Evolutionary conservation across 805 yeast genomes (phyloP), one percentile per base, ranked within the genome.

Genomic region (Candida schatavii): DNA sequence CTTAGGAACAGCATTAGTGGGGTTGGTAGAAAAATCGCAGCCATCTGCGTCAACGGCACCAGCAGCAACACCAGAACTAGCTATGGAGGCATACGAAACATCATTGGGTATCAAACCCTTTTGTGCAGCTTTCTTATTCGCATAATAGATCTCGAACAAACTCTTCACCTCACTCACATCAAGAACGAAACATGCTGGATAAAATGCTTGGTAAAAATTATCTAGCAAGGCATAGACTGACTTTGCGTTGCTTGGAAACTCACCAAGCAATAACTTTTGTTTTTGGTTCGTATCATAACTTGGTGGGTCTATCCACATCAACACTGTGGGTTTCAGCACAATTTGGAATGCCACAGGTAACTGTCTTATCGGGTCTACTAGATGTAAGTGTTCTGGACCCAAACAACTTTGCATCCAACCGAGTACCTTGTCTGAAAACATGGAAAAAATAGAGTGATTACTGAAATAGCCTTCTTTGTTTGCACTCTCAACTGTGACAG

Each of bases 381-480:
- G 20, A 27, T 4, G 4, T 5, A 25, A 4, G 25, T 36, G 15
- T 18, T 49, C 56, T 1, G 52, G 49, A 1, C 60, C 59, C 15
- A 69, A 47, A 14, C 52, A 48, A 5, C 43, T 46, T 21, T 52
- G 54, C 31, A 69, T 61, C 64, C 64, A 66, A 19, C 48, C 53
- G 45, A 68, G 40, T 13, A 69, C 63, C 39, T 61, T 61, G n/a
- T 55, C 54, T 2, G 71, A 64, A 37, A 65, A 60, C 5, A 68
- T 60, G 25, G 64, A 54, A 41, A 64, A 39, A 30, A 65, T 55
- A 10, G 72, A 66, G 42, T 68, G 74, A 26, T 61, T 50, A 5
- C 72, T 73, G 27, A 59, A 56, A 41, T 54, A 68, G 21, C 57
- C 57, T 18, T 33, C 11, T 11, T 23, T 11, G 7, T 23, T 23